Percentiles rank a stretch among this genome's conserved stretches.
These are phyloP conservation scores for Verticillium zaregamsianum DNA, from an alignment of 2,329 filamentous ascomycete genomes.

Conservation along the genomic window DNA sequence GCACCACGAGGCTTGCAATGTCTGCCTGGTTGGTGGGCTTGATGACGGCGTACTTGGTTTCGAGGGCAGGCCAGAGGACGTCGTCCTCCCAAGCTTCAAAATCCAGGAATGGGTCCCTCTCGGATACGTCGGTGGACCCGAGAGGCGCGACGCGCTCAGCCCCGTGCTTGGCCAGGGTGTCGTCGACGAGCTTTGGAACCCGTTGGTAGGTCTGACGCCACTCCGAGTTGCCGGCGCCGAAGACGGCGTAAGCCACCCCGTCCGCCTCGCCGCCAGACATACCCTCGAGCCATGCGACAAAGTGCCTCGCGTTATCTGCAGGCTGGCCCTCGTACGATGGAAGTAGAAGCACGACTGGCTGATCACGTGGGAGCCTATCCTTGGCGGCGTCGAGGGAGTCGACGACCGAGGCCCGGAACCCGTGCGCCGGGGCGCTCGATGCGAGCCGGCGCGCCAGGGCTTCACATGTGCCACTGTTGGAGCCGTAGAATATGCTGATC, in stretches of 20 bases:
- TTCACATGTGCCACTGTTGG: slow-evolving; percentile 67
- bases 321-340: slow-evolving; percentile 68
- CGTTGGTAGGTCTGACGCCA: slow-evolving; percentile 62
- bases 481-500: slow-evolving; percentile 62
- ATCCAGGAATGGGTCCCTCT: slow-evolving; percentile 62
- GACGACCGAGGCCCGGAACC: slow-evolving; percentile 46
- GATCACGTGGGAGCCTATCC: slow-evolving; percentile 48
- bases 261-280: too few relatives aligned
- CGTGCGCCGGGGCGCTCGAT: slow-evolving; percentile 47
- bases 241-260: slow-evolving; percentile 64
- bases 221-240: slow-evolving; percentile 57
- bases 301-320: slow-evolving; percentile 63
- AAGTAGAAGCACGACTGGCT: slow-evolving; percentile 59
- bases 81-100: slow-evolving; percentile 65
- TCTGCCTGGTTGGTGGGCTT: too few relatives aligned
- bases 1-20: too few relatives aligned
- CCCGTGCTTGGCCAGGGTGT: slow-evolving; percentile 36
- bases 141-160: slow-evolving; percentile 33
- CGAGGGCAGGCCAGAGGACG: slow-evolving; percentile 44
- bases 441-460: slow-evolving; percentile 58
- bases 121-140: slow-evolving; percentile 56
- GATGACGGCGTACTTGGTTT: slow-evolving; percentile 41
- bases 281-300: slow-evolving; percentile 58
- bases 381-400: slow-evolving; percentile 53
- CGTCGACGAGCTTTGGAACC: slow-evolving; percentile 60